Conservation (phyloP, 2,329 filamentous ascomycete genomes). For the Cadophora sp. region DNA sequence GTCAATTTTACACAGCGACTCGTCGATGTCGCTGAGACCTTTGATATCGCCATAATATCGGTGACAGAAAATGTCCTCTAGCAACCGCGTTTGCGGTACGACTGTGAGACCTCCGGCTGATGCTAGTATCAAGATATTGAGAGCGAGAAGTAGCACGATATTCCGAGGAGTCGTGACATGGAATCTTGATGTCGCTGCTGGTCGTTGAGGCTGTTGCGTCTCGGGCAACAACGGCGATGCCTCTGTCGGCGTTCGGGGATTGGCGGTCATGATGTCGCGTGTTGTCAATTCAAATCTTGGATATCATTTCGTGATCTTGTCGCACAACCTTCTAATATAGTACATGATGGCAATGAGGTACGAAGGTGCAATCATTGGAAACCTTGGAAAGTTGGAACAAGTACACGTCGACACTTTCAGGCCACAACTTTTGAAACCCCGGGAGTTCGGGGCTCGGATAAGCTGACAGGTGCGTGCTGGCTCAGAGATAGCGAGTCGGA, state of each 20-base stretch:
- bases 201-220: neutral
- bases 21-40: slow-evolving; percentile 15
- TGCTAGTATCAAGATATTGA: slow-evolving; percentile 1
- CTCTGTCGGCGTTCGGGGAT: neutral
- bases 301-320: neutral
- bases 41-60: slow-evolving; percentile 12
- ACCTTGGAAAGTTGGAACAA: slow-evolving; percentile 6
- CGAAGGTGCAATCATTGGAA: neutral
- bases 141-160: slow-evolving; percentile 9
- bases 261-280: slow-evolving; percentile 12
- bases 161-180: slow-evolving; percentile 16
- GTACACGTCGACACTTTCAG: slow-evolving; percentile 1
- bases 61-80: slow-evolving; percentile 16
- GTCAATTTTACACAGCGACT: slow-evolving; percentile 18
- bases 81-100: neutral
- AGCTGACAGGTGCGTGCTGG: neutral
- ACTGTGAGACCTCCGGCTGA: slow-evolving; percentile 8
- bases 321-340: neutral
- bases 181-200: neutral
- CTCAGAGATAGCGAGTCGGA: neutral
- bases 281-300: neutral
- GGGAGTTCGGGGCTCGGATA: slow-evolving; percentile 4
- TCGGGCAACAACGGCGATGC: slow-evolving; percentile 10
- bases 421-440: slow-evolving; percentile 14
- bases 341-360: neutral